Evolutionary conservation across 2,329 filamentous ascomycete species (phyloP), one percentile per base, ranked within the genome.

Genomic region (Calonectria pauciramosa): DNA sequence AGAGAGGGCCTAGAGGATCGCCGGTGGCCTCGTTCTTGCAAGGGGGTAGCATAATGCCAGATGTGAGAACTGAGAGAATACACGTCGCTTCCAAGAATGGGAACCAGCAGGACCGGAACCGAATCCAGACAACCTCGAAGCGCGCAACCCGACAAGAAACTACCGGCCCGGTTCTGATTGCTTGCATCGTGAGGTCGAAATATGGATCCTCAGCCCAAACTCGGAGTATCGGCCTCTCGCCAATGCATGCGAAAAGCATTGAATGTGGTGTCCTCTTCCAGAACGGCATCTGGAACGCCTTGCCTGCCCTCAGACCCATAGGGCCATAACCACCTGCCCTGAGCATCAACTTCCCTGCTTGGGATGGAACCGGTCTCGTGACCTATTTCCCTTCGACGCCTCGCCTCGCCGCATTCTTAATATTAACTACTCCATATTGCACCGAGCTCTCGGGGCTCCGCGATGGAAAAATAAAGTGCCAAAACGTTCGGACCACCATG

Each of bases 1-100:
- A 20, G 44, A 36, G 30, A 34, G 64, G 64, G 30, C 9, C 41
- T 54, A 63, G 36, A 68, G 47, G 70, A 68, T 72, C 70, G 70
- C 64, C 54, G 60, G 60, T 47, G 54, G 52, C 54, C 44, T 51
- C 63, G 41, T 52, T 38, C 51, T 68, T 64, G 47, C 54, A 63
- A 63, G 54, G 64, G 64, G 54, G 26, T n/a, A 26, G 28, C 41
- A 56, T 18, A 23, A 26, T 52, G n/a, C 32, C 20, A 72, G 54
- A 72, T 72, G 65, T 68, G 70, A 72, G 70, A 72, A 72, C 64
- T 72, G 70, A 68, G 64, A 63, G 52, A 51, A 59, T 26, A 68
- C 70, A 68, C 23, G 51, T 32, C 44, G 44, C 44, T 60, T 56
- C 47, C 65, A 54, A 38, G 65, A 54, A 41, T 36, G 30, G 41